phyloP scores from a whole-genome alignment of 306 rosid genomes.

The Trifolium dubium region DNA sequence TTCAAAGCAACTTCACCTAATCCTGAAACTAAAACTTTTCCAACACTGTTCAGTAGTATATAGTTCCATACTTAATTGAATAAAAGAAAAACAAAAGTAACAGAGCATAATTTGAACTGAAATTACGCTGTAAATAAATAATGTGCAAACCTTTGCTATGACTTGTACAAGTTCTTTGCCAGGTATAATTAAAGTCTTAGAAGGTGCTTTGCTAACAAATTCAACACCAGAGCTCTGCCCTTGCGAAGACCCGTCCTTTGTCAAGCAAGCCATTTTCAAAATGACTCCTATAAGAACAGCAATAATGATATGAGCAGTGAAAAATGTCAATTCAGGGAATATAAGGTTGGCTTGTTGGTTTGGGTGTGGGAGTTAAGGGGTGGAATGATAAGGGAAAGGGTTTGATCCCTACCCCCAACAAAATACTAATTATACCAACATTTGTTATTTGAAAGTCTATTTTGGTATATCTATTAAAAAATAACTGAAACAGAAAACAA shows the following conservation, averaged over 20 bases:
- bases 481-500: slow-evolving; percentile 27
- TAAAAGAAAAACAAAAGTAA: neutral
- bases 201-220: slow-evolving; percentile 65
- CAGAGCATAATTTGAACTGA: slow-evolving; percentile 10
- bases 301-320: slow-evolving; percentile 23
- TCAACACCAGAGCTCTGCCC: slow-evolving; percentile 73
- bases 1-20: slow-evolving; percentile 28
- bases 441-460: slow-evolving; percentile 4
- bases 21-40: slow-evolving; percentile 12
- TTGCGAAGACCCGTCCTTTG: slow-evolving; percentile 68
- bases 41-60: slow-evolving; percentile 23
- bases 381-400: neutral
- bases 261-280: slow-evolving; percentile 85
- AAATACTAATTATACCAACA: neutral
- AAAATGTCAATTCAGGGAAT: neutral
- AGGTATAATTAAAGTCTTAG: slow-evolving; percentile 72
- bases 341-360: slow-evolving; percentile 4
- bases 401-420: neutral
- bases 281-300: slow-evolving; percentile 64
- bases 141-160: slow-evolving; percentile 74
- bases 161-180: slow-evolving; percentile 90
- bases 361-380: neutral
- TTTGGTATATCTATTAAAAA: slow-evolving; percentile 29
- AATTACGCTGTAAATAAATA: slow-evolving; percentile 37
- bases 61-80: neutral